Base-by-base conservation (phyloP, 352 stramenopile species). In the Globisporangium paroecandrum region DNA sequence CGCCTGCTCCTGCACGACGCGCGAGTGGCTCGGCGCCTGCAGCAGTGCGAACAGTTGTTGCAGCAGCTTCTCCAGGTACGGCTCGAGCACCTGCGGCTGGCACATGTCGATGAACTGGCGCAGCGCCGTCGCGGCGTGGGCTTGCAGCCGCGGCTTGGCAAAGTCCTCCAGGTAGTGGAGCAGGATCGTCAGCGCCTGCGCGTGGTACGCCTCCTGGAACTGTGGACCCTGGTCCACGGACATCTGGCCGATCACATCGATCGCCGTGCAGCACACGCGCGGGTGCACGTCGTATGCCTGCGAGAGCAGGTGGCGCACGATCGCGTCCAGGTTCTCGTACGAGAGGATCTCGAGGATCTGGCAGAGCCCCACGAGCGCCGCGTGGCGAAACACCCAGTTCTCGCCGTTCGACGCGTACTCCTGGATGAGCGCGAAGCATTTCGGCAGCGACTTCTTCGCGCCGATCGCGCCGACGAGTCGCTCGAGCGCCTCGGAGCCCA, bases 51-150 rank as follows among this genome's bases (percentile, higher is more conserved):
- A 93, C 0, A 94, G 64, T 58, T 89, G 81, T 34, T 79, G 72
- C 5, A 95, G 74, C 51, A 94, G 72, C 56, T 82, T 79, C 58
- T 95, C 85, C 58, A 95, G 59, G 65, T 95, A 93, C 34, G 85
- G 85, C 58, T 82, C 76, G 22, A 95, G 72, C 38, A 91, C 68
- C 43, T 84, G 68, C 0, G 77, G 76, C 36, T 79, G 75, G 61
- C 87, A 93, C 79, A 92, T 90, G 63, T 95, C 85, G 69, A 95
- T 85, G 53, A 95, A 95, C 68, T 95, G 83, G 18, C 85, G 84
- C 29, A 95, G 66, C 38, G 87, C 81, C 10, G 86, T 92, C 10
- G 86, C 84, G 0, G 87, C 79, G 54, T 95, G 85, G 13, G 87
- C 83, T 64, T 94, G 87, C 2, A 95, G 77, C 1, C 84, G 80